Percentiles rank a stretch among this genome's conserved stretches.
These are phyloP conservation scores for Hylodesmum podocarpum DNA, from an alignment of 306 rosid species.

Conservation along the genomic window DNA sequence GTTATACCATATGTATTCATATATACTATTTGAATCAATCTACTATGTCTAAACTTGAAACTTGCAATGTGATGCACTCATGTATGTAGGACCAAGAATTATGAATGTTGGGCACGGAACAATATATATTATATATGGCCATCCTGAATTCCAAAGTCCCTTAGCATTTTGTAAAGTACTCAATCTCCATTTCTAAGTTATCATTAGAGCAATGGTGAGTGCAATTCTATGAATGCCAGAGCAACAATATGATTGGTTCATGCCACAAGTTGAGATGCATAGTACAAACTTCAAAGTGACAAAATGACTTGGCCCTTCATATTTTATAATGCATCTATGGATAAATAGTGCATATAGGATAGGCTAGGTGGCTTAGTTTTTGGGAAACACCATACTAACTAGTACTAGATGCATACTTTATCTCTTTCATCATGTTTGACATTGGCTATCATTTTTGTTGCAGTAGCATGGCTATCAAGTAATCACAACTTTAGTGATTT, in stretches of 20 bases:
- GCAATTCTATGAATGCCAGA: conserved; percentile 2
- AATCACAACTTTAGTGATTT: conserved; percentile 25
- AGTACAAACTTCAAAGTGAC: neutral
- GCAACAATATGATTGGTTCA: conserved; percentile 10
- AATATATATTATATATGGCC: conserved; percentile 3
- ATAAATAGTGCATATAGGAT: neutral
- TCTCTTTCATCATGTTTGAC: conserved; percentile 20
- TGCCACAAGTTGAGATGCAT: neutral
- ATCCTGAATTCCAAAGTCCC: conserved; percentile 12
- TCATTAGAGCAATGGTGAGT: conserved; percentile 32
- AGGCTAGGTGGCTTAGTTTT: neutral
- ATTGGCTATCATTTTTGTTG: conserved; percentile 29
- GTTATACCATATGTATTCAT: neutral
- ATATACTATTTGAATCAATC: neutral
- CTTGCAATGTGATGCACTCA: conserved; percentile 15
- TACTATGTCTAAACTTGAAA: neutral
- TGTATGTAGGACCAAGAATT: conserved; percentile 39
- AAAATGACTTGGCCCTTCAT: neutral
- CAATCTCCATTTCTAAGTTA: neutral
- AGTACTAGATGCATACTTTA: neutral
- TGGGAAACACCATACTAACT: conserved; percentile 1
- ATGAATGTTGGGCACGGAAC: conserved; percentile 26
- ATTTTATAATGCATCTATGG: neutral
- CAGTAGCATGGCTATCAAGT: conserved; percentile 28
- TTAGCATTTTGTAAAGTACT: conserved; percentile 13